A percentile compares a stretch with the other conserved stretches of the same genome.
phyloP scores from a whole-genome alignment of 2,329 filamentous ascomycete genomes.

The Ascomycota sp. region DNA sequence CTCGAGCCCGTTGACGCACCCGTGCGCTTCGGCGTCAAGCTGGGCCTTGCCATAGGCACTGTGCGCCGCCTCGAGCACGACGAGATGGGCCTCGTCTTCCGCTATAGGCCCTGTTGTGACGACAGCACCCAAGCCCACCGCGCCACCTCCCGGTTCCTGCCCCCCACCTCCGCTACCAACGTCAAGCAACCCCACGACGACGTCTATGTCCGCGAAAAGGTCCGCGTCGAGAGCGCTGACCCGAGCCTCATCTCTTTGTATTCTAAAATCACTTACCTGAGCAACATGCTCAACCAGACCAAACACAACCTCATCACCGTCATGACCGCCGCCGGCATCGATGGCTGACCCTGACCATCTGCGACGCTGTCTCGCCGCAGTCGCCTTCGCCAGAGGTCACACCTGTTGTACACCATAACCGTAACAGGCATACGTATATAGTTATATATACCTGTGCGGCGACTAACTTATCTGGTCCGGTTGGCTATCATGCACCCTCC shows the following conservation, averaged over 20 bases:
- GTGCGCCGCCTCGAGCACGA: slow-evolving; percentile 48
- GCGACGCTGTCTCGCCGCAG: no score
- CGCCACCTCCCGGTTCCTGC: slow-evolving; percentile 7
- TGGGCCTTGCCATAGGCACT: slow-evolving; percentile 48
- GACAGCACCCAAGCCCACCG: slow-evolving; percentile 8
- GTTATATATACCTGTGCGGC: no score
- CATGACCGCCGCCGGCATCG: slow-evolving; percentile 41
- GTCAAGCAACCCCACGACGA: slow-evolving; percentile 26
- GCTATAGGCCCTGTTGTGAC: slow-evolving; percentile 25
- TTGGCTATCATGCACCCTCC: no score
- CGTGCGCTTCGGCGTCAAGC: slow-evolving; percentile 42
- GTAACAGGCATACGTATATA: no score
- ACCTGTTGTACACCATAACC: no score
- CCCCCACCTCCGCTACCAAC: slow-evolving; percentile 5
- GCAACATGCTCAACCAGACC: slow-evolving; percentile 49
- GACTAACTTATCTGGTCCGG: no score
- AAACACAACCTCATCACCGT: slow-evolving; percentile 56
- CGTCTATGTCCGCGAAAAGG: slow-evolving; percentile 75
- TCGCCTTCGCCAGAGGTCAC: no score
- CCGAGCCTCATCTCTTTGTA: slow-evolving; percentile 67
- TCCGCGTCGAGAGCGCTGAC: slow-evolving; percentile 74
- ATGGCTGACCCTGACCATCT: no score
- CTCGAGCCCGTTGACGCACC: slow-evolving; percentile 46
- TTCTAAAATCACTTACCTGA: slow-evolving; percentile 63
- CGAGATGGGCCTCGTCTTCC: slow-evolving; percentile 61